Evolutionary conservation across 805 yeast species (phyloP).

Genomic region (Barnettozyma sucrosica): DNA sequence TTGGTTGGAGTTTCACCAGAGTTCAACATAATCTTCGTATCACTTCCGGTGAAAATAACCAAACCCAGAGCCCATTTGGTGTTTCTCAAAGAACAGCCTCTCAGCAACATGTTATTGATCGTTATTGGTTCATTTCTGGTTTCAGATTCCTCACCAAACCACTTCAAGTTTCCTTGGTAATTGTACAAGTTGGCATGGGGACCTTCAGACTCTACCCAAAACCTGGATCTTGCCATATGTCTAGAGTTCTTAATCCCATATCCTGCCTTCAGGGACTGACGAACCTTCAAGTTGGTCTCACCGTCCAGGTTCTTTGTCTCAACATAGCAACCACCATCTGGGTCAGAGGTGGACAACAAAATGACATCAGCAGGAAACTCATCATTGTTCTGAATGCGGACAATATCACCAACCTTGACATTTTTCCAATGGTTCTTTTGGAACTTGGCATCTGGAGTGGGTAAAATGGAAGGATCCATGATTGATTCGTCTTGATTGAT

Average conservation of each 20-base stretch:
- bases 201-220: constrained; percentile 77
- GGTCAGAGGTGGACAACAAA: constrained; percentile 59
- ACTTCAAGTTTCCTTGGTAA: constrained; percentile 66
- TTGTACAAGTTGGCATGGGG: constrained; percentile 75
- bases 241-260: constrained; percentile 41
- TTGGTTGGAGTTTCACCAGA: constrained; percentile 78
- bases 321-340: constrained; percentile 63
- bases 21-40: constrained; percentile 76
- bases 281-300: constrained; percentile 70
- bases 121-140: constrained; percentile 55
- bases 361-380: constrained; percentile 77
- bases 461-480: constrained; percentile 54
- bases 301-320: constrained; percentile 84
- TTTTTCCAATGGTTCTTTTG: constrained; percentile 57
- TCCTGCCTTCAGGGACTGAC: constrained; percentile 64
- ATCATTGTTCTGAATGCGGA: constrained; percentile 67
- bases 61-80: constrained; percentile 81
- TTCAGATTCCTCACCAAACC: constrained; percentile 30
- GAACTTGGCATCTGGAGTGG: constrained; percentile 41
- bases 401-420: constrained; percentile 67
- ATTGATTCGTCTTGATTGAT: constrained; percentile 40
- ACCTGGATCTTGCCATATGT: constrained; percentile 46
- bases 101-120: constrained; percentile 59
- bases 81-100: constrained; percentile 76
- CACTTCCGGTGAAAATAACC: constrained; percentile 72